phyloP scores from a whole-genome alignment of 139 green algal species.

The Haematococcus sp. region DNA sequence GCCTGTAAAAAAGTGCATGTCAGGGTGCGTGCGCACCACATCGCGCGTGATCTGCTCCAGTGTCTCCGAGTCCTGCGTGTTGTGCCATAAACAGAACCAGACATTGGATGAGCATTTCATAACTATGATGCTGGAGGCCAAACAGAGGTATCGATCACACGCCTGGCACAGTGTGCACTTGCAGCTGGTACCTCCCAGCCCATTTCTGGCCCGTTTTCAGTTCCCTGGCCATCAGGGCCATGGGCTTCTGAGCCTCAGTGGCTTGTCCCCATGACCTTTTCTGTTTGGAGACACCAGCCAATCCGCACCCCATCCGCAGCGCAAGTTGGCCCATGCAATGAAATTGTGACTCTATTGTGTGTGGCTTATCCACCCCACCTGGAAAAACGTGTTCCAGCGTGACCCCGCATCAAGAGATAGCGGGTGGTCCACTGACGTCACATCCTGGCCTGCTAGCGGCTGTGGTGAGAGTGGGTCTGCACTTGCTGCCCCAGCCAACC shows the following conservation, averaged over 20 bases:
- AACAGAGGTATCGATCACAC: not conserved
- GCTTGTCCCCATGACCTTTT: no score
- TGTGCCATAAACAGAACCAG: no score
- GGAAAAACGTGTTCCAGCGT: slow-evolving; percentile 80
- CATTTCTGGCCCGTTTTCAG: not conserved
- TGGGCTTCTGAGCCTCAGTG: no score
- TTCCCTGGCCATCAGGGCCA: no score
- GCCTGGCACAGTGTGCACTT: not conserved
- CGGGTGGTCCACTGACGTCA: slow-evolving; percentile 70
- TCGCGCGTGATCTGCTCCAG: slow-evolving; percentile 92
- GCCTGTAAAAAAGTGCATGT: slow-evolving; percentile 95
- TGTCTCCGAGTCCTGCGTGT: slow-evolving; percentile 72
- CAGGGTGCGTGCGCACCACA: slow-evolving; percentile 91
- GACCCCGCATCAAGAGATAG: slow-evolving; percentile 62
- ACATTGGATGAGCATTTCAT: no score
- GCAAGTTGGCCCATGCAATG: no score
- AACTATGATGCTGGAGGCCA: no score
- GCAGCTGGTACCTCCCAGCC: not conserved
- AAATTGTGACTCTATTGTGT: no score
- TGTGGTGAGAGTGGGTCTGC: slow-evolving; percentile 7
- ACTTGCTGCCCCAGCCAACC: not conserved
- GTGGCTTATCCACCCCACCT: slow-evolving; percentile 42
- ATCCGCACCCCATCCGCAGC: no score
- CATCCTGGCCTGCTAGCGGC: slow-evolving; percentile 13
- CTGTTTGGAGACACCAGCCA: no score